phyloP scores from a whole-genome alignment of 2,329 filamentous ascomycete species.

The Fusarium falciforme region DNA sequence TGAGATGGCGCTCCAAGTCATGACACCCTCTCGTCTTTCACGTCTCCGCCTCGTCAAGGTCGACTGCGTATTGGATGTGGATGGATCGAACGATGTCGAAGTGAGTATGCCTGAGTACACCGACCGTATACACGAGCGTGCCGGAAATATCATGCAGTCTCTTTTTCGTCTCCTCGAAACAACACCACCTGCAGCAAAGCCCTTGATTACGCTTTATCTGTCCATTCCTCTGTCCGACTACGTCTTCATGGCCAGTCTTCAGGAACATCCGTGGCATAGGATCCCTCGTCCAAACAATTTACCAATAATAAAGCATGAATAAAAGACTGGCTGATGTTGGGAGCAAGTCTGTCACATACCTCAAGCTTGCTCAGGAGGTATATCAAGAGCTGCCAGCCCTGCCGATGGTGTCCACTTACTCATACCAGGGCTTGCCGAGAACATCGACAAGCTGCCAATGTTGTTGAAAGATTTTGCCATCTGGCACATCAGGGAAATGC shows the following conservation, averaged over 20 bases:
- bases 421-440: not conserved
- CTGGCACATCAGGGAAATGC: not conserved
- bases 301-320: too few species aligned
- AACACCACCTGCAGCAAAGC: not conserved
- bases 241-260: not conserved
- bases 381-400: not conserved
- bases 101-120: not conserved
- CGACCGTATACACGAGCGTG: not conserved
- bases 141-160: not conserved
- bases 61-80: not conserved
- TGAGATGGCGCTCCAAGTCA: not conserved
- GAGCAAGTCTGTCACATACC: not conserved
- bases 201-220: not conserved
- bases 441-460: not conserved
- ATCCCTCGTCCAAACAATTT: not conserved
- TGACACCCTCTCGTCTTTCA: not conserved
- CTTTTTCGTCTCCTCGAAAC: not conserved
- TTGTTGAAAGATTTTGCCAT: not conserved
- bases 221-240: not conserved
- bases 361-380: not conserved
- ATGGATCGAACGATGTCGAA: not conserved
- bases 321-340: not conserved
- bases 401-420: not conserved
- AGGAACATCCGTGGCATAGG: not conserved
- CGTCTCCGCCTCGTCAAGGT: not conserved